Evolutionary conservation across 768 basidiomycete genomes (phyloP), one percentile per base, ranked within the genome.

Genomic region (Amanita exitialis): DNA sequence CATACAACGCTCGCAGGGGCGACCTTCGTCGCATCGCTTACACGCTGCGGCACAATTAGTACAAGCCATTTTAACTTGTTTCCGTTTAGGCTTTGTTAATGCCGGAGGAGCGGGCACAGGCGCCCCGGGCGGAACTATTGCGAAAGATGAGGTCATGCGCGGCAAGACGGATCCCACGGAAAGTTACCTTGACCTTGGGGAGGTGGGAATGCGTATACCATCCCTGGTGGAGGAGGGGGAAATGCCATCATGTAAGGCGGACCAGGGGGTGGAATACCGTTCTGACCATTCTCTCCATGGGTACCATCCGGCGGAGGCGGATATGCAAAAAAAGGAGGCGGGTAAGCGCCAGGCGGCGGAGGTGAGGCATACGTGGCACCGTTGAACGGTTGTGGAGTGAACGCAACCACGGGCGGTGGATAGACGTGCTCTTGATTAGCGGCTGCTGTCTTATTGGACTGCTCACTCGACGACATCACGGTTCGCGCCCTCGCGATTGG

Each of bases 31-130:
- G 63, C 89, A 91, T 57, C 90, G 87, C 66, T 91, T 91, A 70
- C 89, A 91, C 0, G 89, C 89, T 47, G 79, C 78, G 54, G 90
- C 90, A 61, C 89, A 91, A 58, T 90, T 89, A 18, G 88, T 91
- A 65, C 89, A 91, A 70, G 89, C 89, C 71, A 90, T 90, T 73
- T 91, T 91, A 60, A 91, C 90, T 63, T 91, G 89, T 59, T 80
- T 81, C 55, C 89, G 86, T 66, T 91, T 91, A 2, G 84, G 79
- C 53, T 81, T 67, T 6, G 62, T 51, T 36, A 63, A 42, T 0
- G 66, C 62, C 3, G 64, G 46, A 3, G 67, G 59, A 16, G 64
- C 32, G 20, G 62, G 57, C 35, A 53, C 58, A 35, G 61, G 57
- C 51, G 62, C 59, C 10, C 50, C 50, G 2, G 64, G 61, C 27